phyloP scores from a whole-genome alignment of 768 basidiomycete species.

The Kwoniella bestiolae region DNA sequence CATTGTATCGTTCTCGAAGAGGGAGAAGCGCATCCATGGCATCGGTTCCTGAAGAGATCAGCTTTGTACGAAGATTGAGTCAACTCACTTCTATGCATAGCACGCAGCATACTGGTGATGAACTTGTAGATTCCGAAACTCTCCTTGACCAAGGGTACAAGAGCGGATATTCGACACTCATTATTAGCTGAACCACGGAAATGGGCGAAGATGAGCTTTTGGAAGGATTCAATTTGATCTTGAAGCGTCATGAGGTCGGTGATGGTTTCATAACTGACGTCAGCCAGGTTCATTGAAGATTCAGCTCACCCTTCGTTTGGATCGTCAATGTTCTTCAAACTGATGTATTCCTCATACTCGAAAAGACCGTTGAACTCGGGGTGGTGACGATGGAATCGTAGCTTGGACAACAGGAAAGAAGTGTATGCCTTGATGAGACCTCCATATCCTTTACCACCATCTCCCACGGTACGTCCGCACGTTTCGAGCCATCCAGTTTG shows the following conservation, averaged over 20 bases:
- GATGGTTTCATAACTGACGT: conserved; percentile 89
- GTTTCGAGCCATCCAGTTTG: conserved; percentile 99
- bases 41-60: conserved; percentile 72
- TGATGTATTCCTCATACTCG: conserved; percentile 98
- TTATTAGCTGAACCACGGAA: conserved; percentile 91
- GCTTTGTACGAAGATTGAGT: not conserved
- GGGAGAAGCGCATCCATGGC: conserved; percentile 88
- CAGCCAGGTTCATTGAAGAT: conserved; percentile 22
- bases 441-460: conserved; percentile 84
- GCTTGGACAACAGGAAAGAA: conserved; percentile 90
- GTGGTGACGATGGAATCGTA: conserved; percentile 91
- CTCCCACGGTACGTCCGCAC: conserved; percentile 85
- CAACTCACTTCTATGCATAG: conserved; percentile 85
- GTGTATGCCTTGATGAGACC: conserved; percentile 93
- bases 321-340: conserved; percentile 95
- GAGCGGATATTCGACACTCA: conserved; percentile 92
- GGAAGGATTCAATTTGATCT: conserved; percentile 98
- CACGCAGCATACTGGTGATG: conserved; percentile 97
- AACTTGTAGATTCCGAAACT: conserved; percentile 99
- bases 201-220: conserved; percentile 94
- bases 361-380: conserved; percentile 98
- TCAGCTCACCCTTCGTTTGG: conserved; percentile 91
- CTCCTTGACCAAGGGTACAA: conserved; percentile 97
- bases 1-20: conserved; percentile 79
- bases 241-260: conserved; percentile 95